Base-by-base conservation (phyloP, 176 grass and related monocot species). In the Oryza brachyantha region DNA sequence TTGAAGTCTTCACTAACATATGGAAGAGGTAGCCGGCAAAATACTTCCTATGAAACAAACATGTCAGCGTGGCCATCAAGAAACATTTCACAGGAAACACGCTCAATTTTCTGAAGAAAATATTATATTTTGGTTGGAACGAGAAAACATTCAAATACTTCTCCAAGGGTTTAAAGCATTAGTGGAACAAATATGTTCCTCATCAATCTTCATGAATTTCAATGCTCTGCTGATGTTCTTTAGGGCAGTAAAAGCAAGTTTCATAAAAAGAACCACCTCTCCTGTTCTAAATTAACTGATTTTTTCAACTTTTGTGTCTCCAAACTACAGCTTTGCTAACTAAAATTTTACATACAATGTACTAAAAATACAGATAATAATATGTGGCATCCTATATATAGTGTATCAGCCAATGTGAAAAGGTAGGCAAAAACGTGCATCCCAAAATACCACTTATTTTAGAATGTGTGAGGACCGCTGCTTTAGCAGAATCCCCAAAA, bases 1-100 rank as follows among this genome's bases (percentile, higher is more conserved):
- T 86, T 88, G 79, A 94, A 98, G 71, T 98, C 96, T 88, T 98
- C 87, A 21, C 78, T 91, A 76, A 80, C 74, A 85, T 98, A 98
- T 75, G 96, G 96, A 90, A 98, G 83, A 77, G 96, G 96, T 42
- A 98, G 70, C 69, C 90, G 89, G 55, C 77, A 62, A 87, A 98
- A 98, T 8, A 73, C 88, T 84, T 98, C 96, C 96, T 98, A 77
- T 64, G 11, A 72, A 90, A 68, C 26, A 87, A 85, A 75, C 66
- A 73, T 79, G 81, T 63, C 64, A 87, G 66, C 21, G 13, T 76
- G 39, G 37, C 64, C 29, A 86, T 74, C 26, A 72, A 65, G 19
- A 84, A 64, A 55, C 66, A 37, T 76, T 70, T 13, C 21, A 10
- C 46, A 59, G 62, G 62, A 54, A 83, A 85, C 21, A 29, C 16